These are phyloP conservation scores for Isabelozyma heimii DNA, from an alignment of 805 yeast genomes.

Conservation along the genomic window DNA sequence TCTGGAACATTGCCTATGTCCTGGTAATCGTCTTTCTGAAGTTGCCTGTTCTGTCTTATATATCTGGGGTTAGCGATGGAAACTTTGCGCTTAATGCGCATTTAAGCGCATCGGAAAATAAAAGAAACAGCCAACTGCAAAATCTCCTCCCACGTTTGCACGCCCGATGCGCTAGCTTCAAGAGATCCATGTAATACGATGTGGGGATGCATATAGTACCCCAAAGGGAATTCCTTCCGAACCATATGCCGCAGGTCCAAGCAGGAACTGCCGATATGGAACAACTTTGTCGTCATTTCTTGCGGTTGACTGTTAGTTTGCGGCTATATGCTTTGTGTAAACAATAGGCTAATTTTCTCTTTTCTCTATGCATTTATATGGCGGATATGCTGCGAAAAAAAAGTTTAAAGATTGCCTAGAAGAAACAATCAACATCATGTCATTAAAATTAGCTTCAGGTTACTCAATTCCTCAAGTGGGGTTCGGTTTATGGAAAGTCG, in stretches of 20 bases:
- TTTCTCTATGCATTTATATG: neutral
- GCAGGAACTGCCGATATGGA: no score
- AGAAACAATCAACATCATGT: neutral
- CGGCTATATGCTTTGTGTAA: no score
- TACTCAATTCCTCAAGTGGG: constrained; percentile 58
- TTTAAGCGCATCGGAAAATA: neutral
- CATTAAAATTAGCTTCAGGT: neutral
- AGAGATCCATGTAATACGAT: no score
- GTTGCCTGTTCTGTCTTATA: neutral
- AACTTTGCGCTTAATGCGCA: neutral
- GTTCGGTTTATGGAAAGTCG: constrained; percentile 66
- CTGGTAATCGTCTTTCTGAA: neutral
- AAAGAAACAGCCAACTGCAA: neutral
- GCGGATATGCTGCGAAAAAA: neutral
- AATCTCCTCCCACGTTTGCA: no score
- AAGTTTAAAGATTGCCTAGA: no score
- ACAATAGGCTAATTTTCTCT: no score
- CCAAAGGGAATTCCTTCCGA: no score
- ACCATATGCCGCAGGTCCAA: no score
- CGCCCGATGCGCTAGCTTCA: no score
- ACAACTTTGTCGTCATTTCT: no score
- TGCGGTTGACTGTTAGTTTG: no score
- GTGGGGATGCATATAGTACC: no score
- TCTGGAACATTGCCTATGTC: neutral
- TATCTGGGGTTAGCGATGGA: neutral